Evolutionary conservation across 495 filamentous ascomycete genomes (phyloP), one percentile per base, ranked within the genome.

Genomic region (Platismatia glauca): DNA sequence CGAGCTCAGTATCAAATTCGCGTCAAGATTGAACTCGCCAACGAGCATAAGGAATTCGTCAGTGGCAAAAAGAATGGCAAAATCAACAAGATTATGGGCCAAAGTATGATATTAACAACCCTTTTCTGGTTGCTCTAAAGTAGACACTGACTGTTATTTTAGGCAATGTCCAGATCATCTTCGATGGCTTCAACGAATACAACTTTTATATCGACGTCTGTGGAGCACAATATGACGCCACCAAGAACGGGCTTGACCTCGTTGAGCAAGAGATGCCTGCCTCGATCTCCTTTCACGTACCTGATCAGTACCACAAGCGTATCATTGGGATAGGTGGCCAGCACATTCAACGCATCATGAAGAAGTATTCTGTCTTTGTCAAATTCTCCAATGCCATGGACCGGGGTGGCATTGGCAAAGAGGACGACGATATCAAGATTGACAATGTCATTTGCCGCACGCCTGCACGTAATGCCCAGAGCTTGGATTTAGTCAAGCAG

Each of bases 61-160:
- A 95, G 91, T 65, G 94, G 94, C 55, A 99, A 99, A 78, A 99
- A 97, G 81, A 97, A 97, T 69, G 94, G 94, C 76, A 99, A 99
- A 79, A 97, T 99, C 74, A 99, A 99, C 81, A 99, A 99, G 82
- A 99, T 99, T 71, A 97, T 99, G 95, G 91, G 91, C 18, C 91
- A 96, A 73, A 94, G 90, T 86, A 79, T 65, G 81, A 5, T 20
- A 33, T 24, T 22, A 55, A 33, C 38, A 50, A 22, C 16, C 15
- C 27, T 33, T 16, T 33, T 33, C 27, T 33, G 29, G 7, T 53
- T 34, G 7, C 52, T 20, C 35, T 60, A 20, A 35, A 22, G 6
- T 16, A 46, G 6, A 43, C 29, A 55, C 48, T 66, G 24, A 69
- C 58, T 16, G n/a, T 18, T 20, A 31, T 7, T 34, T 6, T 59